A percentile compares a stretch with the other conserved stretches of the same genome.
phyloP scores from a whole-genome alignment of 495 filamentous ascomycete genomes.

The Penicillium crystallinum region DNA sequence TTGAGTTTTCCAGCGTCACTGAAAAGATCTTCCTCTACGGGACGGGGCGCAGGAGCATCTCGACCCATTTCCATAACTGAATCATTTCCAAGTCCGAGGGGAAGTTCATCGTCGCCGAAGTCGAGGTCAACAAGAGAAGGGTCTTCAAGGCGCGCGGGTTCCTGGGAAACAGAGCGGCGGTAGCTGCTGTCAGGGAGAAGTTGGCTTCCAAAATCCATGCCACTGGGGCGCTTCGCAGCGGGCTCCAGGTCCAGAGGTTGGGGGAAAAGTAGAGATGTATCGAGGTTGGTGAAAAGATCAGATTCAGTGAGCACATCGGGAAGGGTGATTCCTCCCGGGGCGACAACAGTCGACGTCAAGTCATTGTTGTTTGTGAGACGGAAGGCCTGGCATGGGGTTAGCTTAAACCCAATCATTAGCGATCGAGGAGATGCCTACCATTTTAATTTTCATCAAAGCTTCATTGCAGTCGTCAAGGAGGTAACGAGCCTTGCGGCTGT shows the following conservation, averaged over 20 bases:
- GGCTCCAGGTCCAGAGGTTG: conserved; percentile 56
- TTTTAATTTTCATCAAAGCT: conserved; percentile 94
- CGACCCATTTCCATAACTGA: conserved; percentile 77
- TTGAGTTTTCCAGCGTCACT: conserved; percentile 56
- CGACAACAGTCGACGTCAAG: conserved; percentile 64
- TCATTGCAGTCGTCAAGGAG: conserved; percentile 96
- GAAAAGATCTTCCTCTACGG: conserved; percentile 66
- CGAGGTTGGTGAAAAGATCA: conserved; percentile 73
- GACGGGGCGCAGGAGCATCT: conserved; percentile 63
- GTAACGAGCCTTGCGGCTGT: conserved; percentile 94
- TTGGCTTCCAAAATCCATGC: conserved; percentile 60
- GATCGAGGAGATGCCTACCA: conserved; percentile 55
- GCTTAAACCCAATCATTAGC: background rate
- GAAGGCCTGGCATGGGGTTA: conserved; percentile 53
- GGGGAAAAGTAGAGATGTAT: conserved; percentile 67
- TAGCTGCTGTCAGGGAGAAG: conserved; percentile 60
- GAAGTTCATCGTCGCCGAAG: conserved; percentile 46
- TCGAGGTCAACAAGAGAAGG: conserved; percentile 47
- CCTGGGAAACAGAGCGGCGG: conserved; percentile 46
- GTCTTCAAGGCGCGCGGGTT: conserved; percentile 46
- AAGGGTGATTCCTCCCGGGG: conserved; percentile 65
- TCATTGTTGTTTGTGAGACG: conserved; percentile 75
- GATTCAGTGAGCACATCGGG: conserved; percentile 86
- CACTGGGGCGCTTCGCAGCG: conserved; percentile 52
- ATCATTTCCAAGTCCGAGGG: conserved; percentile 43